Evolutionary conservation across 2,329 filamentous ascomycete species (phyloP), one percentile per base, ranked within the genome.

Genomic region (Verticillium alfalfae): DNA sequence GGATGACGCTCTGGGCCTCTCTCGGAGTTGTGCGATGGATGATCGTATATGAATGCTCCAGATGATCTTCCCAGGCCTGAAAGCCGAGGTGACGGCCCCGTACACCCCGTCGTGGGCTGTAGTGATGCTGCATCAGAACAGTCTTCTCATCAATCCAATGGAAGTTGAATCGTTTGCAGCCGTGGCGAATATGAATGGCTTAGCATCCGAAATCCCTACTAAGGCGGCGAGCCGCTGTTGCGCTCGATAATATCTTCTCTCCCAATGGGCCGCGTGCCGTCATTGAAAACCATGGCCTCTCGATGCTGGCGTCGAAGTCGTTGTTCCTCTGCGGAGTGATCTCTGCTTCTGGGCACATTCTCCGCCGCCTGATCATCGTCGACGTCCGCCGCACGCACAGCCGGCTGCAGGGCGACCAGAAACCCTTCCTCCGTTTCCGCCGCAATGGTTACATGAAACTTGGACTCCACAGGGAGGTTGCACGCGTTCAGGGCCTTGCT

Each of bases 241-340:
- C 85, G 78, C 72, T 95, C 88, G 60, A 93, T 91, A 39, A 97
- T 96, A 71, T 96, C 91, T 55, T 86, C 86, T 65, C 87, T 84
- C 4, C 84, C 87, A 55, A 96, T 73, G 1, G 91, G 89, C 37
- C 88, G 83, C 26, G 86, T 91, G n/a, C 91, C 91, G 69, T 96
- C 92, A 69, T 93, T 94, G 61, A 97, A 79, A 22, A 97, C 93
- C 85, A 97, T 93, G 5, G 92, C 93, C 77, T 97, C 92, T 66
- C 93, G 84, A 70, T 94, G 84, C 58, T 91, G 84, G 66, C 93
- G 84, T 63, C 92, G 81, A 63, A 93, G 79, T 60, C 89, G 84
- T 69, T 91, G 88, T 72, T 94, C 91, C 70, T 87, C 87, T 7
- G 76, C 79, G 63, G 80, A 86, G 71, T 86, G 83, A 62, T 85